Evolutionary conservation across 306 rosid genomes (phyloP).

Genomic region (Elaeagnus macrophylla): DNA sequence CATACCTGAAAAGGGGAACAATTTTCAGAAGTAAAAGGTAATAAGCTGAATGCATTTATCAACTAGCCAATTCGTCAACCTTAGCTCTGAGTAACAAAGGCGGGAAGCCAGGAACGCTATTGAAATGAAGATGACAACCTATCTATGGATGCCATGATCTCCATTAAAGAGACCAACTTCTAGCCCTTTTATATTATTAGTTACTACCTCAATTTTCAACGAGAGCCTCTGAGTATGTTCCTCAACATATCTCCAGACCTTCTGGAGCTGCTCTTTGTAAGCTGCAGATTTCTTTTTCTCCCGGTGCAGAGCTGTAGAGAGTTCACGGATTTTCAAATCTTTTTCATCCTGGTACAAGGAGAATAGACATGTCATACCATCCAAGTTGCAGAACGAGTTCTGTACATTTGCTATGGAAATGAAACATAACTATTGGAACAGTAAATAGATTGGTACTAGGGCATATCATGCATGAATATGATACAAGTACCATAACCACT

Average conservation of each 20-base stretch:
- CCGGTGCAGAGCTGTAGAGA: conserved; percentile 13
- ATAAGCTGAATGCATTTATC: too few species aligned
- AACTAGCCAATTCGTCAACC: too few species aligned
- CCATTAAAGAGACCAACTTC: too few species aligned
- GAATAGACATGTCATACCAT: neutral
- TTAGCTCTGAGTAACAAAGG: too few species aligned
- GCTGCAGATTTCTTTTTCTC: conserved; percentile 20
- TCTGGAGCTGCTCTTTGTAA: conserved; percentile 16
- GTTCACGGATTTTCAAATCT: conserved; percentile 17
- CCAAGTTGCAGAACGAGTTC: neutral
- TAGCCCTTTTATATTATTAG: conserved; percentile 7
- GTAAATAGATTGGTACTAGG: neutral
- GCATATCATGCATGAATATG: neutral
- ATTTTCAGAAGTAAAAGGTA: too few species aligned
- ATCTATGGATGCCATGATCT: too few species aligned
- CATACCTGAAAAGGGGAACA: too few species aligned
- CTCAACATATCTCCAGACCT: conserved; percentile 18
- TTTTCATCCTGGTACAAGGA: conserved; percentile 15
- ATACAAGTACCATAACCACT: neutral
- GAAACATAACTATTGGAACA: neutral
- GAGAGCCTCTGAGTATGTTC: conserved; percentile 17
- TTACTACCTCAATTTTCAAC: conserved; percentile 12
- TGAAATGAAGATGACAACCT: too few species aligned
- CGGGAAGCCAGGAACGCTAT: too few species aligned
- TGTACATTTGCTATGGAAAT: neutral